Percentiles rank a stretch among this genome's conserved stretches.
These are phyloP conservation scores for Podaxis carcinomalis DNA, from an alignment of 768 basidiomycete genomes.

Conservation along the genomic window DNA sequence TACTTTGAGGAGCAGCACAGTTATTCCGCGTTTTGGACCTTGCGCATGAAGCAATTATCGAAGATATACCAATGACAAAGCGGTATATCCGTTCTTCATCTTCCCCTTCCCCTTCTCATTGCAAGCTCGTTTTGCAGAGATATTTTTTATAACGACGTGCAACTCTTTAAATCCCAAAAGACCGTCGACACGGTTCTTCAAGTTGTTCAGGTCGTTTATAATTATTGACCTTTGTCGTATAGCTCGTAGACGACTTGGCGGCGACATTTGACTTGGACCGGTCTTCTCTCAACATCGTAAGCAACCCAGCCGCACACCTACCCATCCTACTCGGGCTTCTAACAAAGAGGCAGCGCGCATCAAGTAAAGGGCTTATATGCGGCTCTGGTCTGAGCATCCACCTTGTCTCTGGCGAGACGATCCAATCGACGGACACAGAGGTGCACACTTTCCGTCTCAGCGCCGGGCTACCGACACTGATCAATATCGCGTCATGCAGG, in stretches of 20 bases:
- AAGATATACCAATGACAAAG: slow-evolving; percentile 58
- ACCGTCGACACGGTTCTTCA: slow-evolving; percentile 65
- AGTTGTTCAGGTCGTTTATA: background rate
- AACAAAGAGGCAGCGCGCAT: slow-evolving; percentile 60
- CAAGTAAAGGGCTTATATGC: slow-evolving; percentile 84
- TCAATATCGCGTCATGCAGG: slow-evolving; percentile 35
- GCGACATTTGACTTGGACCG: slow-evolving; percentile 74
- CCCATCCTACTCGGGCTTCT: background rate
- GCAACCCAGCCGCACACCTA: slow-evolving; percentile 11
- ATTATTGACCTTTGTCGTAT: background rate
- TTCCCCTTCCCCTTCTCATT: slow-evolving; percentile 10
- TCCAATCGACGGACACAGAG: slow-evolving; percentile 55
- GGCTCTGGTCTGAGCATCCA: slow-evolving; percentile 60
- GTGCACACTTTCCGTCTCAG: slow-evolving; percentile 27
- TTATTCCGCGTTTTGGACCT: slow-evolving; percentile 62
- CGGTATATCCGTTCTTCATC: slow-evolving; percentile 31
- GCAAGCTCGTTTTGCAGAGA: slow-evolving; percentile 46
- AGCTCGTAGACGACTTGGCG: slow-evolving; percentile 90
- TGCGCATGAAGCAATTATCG: slow-evolving; percentile 62
- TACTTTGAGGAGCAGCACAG: slow-evolving; percentile 45
- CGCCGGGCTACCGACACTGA: background rate
- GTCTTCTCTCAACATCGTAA: slow-evolving; percentile 76
- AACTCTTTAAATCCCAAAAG: slow-evolving; percentile 72
- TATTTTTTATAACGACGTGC: slow-evolving; percentile 83
- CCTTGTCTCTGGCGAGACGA: slow-evolving; percentile 48